phyloP scores from a whole-genome alignment of 2,329 filamentous ascomycete genomes.

The Claviceps quebecensis region DNA sequence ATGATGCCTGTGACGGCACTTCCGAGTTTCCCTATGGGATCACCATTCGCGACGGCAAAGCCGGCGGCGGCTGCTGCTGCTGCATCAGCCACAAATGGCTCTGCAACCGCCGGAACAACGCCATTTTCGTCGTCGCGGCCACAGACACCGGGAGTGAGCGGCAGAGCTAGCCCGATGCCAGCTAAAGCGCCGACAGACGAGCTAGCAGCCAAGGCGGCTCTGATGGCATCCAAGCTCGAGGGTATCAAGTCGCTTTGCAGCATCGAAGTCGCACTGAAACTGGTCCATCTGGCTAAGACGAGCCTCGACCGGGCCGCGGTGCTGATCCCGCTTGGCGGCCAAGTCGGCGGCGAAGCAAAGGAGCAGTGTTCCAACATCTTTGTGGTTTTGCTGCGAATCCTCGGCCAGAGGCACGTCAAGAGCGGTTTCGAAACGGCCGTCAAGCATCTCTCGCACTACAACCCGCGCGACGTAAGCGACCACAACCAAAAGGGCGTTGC shows the following conservation, averaged over 20 bases:
- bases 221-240: slow-evolving; percentile 89
- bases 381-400: slow-evolving; percentile 64
- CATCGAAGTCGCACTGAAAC: slow-evolving; percentile 80
- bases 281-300: slow-evolving; percentile 79
- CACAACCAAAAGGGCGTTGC: slow-evolving; percentile 63
- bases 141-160: slow-evolving; percentile 31
- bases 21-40: slow-evolving; percentile 49
- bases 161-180: slow-evolving; percentile 28
- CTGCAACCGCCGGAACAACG: slow-evolving; percentile 10
- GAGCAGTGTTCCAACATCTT: slow-evolving; percentile 88
- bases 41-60: slow-evolving; percentile 39
- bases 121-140: slow-evolving; percentile 31
- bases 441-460: slow-evolving; percentile 78
- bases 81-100: slow-evolving; percentile 13
- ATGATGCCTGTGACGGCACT: slow-evolving; percentile 97
- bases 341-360: slow-evolving; percentile 67
- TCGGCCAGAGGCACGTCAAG: slow-evolving; percentile 79
- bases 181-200: slow-evolving; percentile 71
- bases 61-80: slow-evolving; percentile 8
- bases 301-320: slow-evolving; percentile 74
- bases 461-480: slow-evolving; percentile 67
- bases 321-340: slow-evolving; percentile 68
- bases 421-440: slow-evolving; percentile 90
- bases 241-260: slow-evolving; percentile 92
- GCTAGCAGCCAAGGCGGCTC: slow-evolving; percentile 88